These are phyloP conservation scores for Fusarium chlamydosporum DNA, from an alignment of 2,329 filamentous ascomycete genomes.

Conservation along the genomic window DNA sequence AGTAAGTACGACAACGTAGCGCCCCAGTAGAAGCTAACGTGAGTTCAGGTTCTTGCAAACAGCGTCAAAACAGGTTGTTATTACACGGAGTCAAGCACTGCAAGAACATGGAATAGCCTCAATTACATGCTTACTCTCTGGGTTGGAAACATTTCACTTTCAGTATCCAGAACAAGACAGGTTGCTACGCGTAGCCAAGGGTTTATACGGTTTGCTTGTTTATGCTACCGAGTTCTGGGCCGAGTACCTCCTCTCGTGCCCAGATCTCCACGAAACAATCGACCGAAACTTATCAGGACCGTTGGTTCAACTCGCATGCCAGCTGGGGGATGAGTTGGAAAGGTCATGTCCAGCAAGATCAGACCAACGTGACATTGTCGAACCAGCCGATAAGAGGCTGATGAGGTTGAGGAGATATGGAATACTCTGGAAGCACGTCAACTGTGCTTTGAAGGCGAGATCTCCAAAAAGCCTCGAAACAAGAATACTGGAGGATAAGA, in stretches of 20 bases:
- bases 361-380: accelerated
- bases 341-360: accelerated
- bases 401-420: background rate
- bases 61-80: background rate
- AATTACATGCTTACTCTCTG: slow-evolving; percentile 28
- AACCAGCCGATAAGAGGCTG: background rate
- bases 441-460: slow-evolving; percentile 9
- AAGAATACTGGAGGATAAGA: background rate
- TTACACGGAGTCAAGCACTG: slow-evolving; percentile 1
- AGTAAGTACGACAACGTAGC: slow-evolving; percentile 1
- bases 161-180: background rate
- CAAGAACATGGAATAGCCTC: slow-evolving; percentile 17
- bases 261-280: background rate
- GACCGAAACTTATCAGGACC: background rate
- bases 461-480: slow-evolving; percentile 16
- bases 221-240: slow-evolving; percentile 38
- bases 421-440: slow-evolving; percentile 2
- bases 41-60: slow-evolving; percentile 21
- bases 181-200: slow-evolving; percentile 5
- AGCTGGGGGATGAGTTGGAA: slow-evolving; percentile 7
- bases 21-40: accelerated
- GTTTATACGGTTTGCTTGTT: slow-evolving; percentile 28
- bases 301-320: background rate
- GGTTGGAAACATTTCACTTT: background rate
- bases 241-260: slow-evolving; percentile 21